These are phyloP conservation scores for Amanita pallidorosea DNA, from an alignment of 768 basidiomycete species.

Conservation along the genomic window DNA sequence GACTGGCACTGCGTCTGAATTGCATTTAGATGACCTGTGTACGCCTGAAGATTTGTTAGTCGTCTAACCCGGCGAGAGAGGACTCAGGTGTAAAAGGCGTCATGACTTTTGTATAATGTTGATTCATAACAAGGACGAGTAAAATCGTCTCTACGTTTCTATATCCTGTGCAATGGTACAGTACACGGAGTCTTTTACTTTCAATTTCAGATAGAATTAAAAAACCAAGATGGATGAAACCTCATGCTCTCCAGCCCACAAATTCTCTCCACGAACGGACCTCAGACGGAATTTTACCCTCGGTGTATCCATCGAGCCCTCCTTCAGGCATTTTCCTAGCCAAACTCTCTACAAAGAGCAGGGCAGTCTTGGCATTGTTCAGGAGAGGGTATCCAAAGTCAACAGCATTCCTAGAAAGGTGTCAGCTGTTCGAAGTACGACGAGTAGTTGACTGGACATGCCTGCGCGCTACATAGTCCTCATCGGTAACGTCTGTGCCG, in stretches of 20 bases:
- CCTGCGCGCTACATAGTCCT: constrained; percentile 94
- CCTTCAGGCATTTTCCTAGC: constrained; percentile 77
- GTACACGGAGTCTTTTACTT: background rate
- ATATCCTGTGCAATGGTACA: constrained; percentile 3
- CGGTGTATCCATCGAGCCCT: constrained; percentile 66
- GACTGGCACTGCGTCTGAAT: constrained; percentile 20
- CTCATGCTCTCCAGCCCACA: constrained; percentile 58
- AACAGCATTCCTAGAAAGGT: constrained; percentile 64
- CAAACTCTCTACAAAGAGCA: constrained; percentile 84
- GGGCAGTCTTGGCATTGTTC: constrained; percentile 83
- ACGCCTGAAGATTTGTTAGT: constrained; percentile 29
- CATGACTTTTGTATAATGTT: background rate
- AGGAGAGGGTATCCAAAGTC: constrained; percentile 91
- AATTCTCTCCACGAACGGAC: constrained; percentile 91
- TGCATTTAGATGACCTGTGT: constrained; percentile 41
- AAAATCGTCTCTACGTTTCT: background rate
- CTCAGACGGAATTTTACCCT: constrained; percentile 84
- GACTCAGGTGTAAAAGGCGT: background rate
- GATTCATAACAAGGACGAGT: background rate
- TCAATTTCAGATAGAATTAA: background rate
- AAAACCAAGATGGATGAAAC: background rate
- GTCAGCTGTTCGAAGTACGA: constrained; percentile 1
- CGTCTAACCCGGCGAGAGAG: background rate
- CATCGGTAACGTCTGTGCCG: constrained; percentile 68
- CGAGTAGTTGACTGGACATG: constrained; percentile 21